A percentile compares a stretch with the other conserved stretches of the same genome.
Conservation (phyloP, 495 filamentous ascomycete genomes). For the Delitschia confertaspora region DNA sequence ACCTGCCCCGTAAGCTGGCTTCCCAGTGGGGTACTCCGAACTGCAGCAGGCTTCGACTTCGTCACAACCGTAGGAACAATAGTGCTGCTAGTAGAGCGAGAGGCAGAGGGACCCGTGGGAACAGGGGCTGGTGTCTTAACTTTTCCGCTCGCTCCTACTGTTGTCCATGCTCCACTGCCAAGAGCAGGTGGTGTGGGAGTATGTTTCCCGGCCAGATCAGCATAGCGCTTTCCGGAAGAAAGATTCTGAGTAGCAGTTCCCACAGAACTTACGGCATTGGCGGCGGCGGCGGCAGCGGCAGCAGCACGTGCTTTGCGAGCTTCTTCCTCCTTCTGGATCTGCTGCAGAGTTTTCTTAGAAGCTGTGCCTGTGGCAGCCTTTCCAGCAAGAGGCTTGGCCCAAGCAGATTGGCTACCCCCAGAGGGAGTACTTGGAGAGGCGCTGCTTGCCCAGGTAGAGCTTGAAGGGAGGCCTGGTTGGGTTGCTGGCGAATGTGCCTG, state of each 20-base stretch:
- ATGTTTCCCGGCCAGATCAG: slow-evolving; percentile 82
- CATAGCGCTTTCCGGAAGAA: slow-evolving; percentile 77
- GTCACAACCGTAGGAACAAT: slow-evolving; percentile 35
- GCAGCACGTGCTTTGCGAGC: slow-evolving; percentile 63
- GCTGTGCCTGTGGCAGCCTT: slow-evolving; percentile 43
- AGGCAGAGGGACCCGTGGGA: slow-evolving; percentile 41
- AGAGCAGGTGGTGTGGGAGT: slow-evolving; percentile 34
- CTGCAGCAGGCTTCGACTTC: slow-evolving; percentile 38
- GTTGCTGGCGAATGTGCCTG: slow-evolving; percentile 51
- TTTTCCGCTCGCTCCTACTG: slow-evolving; percentile 91
- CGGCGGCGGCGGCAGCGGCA: slow-evolving; percentile 45
- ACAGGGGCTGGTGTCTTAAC: slow-evolving; percentile 64
- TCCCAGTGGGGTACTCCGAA: slow-evolving; percentile 35
- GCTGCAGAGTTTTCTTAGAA: slow-evolving; percentile 82
- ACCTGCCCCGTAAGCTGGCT: slow-evolving; percentile 40
- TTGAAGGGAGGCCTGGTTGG: slow-evolving; percentile 72
- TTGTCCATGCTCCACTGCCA: slow-evolving; percentile 72
- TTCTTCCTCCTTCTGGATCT: slow-evolving; percentile 97
- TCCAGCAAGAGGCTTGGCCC: slow-evolving; percentile 57
- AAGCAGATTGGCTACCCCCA: slow-evolving; percentile 46
- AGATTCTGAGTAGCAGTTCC: slow-evolving; percentile 37
- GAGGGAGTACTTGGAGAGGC: slow-evolving; percentile 54
- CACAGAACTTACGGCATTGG: slow-evolving; percentile 38
- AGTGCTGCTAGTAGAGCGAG: slow-evolving; percentile 39
- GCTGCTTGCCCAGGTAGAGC: slow-evolving; percentile 79